Evolutionary conservation across 768 basidiomycete species (phyloP), one percentile per base, ranked within the genome.

Genomic region (Lactarius deliciosus): DNA sequence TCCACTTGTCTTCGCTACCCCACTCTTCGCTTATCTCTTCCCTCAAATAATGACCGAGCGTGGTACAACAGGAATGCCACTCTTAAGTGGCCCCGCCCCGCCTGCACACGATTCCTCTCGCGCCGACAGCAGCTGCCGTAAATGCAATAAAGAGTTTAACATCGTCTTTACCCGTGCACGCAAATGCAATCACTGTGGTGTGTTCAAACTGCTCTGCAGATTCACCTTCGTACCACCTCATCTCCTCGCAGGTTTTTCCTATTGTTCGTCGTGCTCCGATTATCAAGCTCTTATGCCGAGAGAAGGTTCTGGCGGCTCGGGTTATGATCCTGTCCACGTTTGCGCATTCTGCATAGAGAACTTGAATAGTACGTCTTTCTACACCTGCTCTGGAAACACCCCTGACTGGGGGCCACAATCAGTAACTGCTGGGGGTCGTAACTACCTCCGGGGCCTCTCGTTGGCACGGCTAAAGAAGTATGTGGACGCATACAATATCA

Each of bases 221-320:
- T 66, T 30, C 28, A 18, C 22, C 22, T 63, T 43, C 66, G 50
- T 60, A 34, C 54, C 47, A 40, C 63, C 67, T 68, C 38, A 53
- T 53, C 58, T 63, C 60, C 34, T 64, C 9, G 41, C 71, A 92
- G 91, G 91, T 38, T 89, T 85, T 74, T 76, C 79, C 6, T 92
- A 90, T 73, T 93, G 91, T 73, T 81, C 85, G 43, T 85, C 82
- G 53, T 93, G 91, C 75, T 80, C 86, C 2, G 91, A 92, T 72
- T 91, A 83, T 74, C 88, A 87, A 72, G 91, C 89, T 0, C 79
- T 93, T 47, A 85, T 91, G 85, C 91, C 91, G n/a, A 81, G 89
- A 9, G 69, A 72, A 30, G 82, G 82, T 11, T 55, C 75, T 11
- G 82, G 79, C 38, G 82, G 79, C 38, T 74, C 79, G 15, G 91